Evolutionary conservation across 73 alveolate species (phyloP).

Genomic region (Stentor coeruleus): DNA sequence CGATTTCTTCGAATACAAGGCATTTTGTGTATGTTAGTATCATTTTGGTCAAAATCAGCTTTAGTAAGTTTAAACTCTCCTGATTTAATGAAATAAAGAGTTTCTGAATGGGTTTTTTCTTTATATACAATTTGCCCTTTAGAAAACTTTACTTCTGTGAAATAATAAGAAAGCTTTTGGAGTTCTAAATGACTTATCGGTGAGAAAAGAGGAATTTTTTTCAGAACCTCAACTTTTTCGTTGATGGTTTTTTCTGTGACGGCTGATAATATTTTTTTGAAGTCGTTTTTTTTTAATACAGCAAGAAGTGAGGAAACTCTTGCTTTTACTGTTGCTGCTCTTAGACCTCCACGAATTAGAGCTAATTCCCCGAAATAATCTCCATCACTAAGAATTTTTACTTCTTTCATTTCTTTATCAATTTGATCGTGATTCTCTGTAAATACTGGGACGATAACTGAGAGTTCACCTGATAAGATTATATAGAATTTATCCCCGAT

Average conservation of each 20-base stretch:
- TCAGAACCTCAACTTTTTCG: constrained; percentile 21
- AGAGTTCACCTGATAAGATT: neutral
- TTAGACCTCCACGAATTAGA: constrained; percentile 50
- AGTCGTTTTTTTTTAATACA: constrained; percentile 36
- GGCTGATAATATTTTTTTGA: constrained; percentile 35
- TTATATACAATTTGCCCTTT: constrained; percentile 20
- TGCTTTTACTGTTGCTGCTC: constrained; percentile 54
- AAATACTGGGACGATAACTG: neutral
- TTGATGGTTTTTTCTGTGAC: neutral
- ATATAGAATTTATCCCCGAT: constrained; percentile 9
- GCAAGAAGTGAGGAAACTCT: constrained; percentile 31
- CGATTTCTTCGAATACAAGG: neutral
- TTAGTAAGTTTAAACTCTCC: constrained; percentile 29
- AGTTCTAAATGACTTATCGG: neutral
- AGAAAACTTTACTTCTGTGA: neutral
- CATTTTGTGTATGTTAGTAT: neutral
- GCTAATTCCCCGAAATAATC: constrained; percentile 61
- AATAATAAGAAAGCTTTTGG: neutral
- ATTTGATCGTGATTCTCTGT: neutral
- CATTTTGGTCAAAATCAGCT: neutral
- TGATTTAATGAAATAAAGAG: neutral
- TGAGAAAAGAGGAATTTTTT: constrained; percentile 11
- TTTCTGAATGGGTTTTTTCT: neutral
- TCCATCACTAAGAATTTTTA: constrained; percentile 19
- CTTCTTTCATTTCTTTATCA: neutral